Evolutionary conservation across 495 filamentous ascomycete genomes (phyloP).

Genomic region (Podospora didyma): DNA sequence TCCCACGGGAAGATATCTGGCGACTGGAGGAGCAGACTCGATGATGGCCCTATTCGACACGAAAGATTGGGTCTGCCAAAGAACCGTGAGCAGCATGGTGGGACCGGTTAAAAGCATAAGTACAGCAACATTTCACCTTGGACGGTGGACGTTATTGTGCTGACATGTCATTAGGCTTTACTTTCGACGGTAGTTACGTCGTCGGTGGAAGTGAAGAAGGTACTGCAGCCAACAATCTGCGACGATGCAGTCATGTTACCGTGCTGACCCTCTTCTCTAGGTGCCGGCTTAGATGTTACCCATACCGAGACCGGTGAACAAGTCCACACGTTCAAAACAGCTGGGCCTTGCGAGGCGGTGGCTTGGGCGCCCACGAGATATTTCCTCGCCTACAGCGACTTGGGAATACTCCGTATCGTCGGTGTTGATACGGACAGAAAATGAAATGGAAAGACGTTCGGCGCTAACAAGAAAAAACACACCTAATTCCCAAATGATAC

Average conservation of each 20-base stretch:
- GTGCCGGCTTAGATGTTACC: conserved; percentile 62
- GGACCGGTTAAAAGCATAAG: conserved; percentile 79
- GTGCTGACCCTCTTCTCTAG: conserved; percentile 22
- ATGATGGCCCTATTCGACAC: conserved; percentile 91
- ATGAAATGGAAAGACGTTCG: conserved; percentile 6
- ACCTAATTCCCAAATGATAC: too few relatives aligned
- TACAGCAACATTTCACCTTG: conserved; percentile 16
- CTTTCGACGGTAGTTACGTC: conserved; percentile 85
- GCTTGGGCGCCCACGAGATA: conserved; percentile 91
- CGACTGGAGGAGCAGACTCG: conserved; percentile 84
- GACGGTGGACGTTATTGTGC: background rate
- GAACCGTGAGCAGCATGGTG: conserved; percentile 71
- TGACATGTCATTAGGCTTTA: conserved; percentile 52
- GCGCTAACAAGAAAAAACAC: too few relatives aligned
- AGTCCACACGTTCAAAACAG: conserved; percentile 73
- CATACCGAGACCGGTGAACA: conserved; percentile 87
- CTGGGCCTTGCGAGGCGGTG: conserved; percentile 59
- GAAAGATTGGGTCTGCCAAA: conserved; percentile 81
- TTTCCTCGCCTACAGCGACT: conserved; percentile 83
- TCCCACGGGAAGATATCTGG: conserved; percentile 74
- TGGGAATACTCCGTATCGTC: conserved; percentile 77
- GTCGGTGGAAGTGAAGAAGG: conserved; percentile 83
- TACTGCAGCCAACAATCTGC: conserved; percentile 16
- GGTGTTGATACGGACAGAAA: conserved; percentile 50
- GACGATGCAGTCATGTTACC: background rate